A percentile compares a stretch with the other conserved stretches of the same genome.
These are phyloP conservation scores for Septoria linicola DNA, from an alignment of 2,329 filamentous ascomycete species.

Conservation along the genomic window DNA sequence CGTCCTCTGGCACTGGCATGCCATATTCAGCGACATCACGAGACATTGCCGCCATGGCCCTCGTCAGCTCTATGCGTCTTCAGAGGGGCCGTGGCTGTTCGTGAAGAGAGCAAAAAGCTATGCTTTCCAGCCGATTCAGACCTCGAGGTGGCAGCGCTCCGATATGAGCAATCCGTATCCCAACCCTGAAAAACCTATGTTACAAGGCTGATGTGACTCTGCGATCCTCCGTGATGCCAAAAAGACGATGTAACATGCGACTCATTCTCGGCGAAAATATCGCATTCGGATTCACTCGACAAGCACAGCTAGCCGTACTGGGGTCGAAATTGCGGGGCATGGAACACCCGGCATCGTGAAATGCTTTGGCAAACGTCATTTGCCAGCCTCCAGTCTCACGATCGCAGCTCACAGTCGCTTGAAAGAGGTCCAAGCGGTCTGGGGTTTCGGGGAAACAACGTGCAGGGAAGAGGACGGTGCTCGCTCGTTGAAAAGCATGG, in stretches of 20 bases:
- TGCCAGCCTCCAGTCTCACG: constrained; percentile 3
- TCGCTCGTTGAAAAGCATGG: background rate
- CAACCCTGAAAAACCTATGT: too few relatives aligned
- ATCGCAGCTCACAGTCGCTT: constrained; percentile 2
- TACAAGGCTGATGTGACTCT: too few relatives aligned
- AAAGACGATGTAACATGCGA: background rate
- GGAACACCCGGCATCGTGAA: constrained; percentile 3
- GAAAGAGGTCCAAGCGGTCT: constrained; percentile 2
- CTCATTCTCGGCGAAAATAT: background rate
- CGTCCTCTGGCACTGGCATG: too few relatives aligned
- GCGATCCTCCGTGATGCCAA: background rate
- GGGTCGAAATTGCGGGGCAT: background rate
- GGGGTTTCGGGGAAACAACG: background rate
- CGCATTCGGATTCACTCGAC: constrained; percentile 4
- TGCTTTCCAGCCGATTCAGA: too few relatives aligned
- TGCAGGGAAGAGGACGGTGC: background rate
- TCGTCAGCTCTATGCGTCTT: too few relatives aligned
- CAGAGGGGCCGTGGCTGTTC: too few relatives aligned
- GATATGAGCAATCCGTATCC: too few relatives aligned
- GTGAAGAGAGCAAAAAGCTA: too few relatives aligned
- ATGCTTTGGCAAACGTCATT: constrained; percentile 3
- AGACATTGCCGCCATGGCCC: too few relatives aligned
- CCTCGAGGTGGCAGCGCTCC: too few relatives aligned
- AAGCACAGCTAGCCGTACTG: background rate
- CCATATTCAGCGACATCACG: too few relatives aligned